Evolutionary conservation across 2,329 filamentous ascomycete species (phyloP), one percentile per base, ranked within the genome.

Genomic region (Fusarium caatingaense): DNA sequence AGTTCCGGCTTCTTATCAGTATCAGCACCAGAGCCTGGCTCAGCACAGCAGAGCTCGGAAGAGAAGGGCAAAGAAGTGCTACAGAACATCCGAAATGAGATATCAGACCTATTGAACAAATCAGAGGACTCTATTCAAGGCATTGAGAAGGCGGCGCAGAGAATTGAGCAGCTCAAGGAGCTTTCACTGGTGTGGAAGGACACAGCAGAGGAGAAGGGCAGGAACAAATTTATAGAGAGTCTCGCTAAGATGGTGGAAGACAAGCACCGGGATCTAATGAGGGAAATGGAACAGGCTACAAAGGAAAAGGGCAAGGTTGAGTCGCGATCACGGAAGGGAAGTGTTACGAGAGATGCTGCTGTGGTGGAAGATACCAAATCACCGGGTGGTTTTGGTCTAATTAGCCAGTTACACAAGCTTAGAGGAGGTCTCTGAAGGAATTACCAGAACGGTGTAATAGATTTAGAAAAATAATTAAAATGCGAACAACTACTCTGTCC

Each of bases 151-250:
- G 96, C 96, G 0, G 88, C 88, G 15, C 85, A 86, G 58, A 85
- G 93, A 46, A 90, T 98, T 16, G 91, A 93, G 75, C 89, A 92
- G 76, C 84, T 98, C 59, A 91, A 93, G 75, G 87, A 90, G 67
- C 81, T 98, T 68, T 89, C 89, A 6, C 82, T 82, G n/a, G 90
- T 99, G 23, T 99, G 96, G 94, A 95, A 92, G 78, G 94, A 94
- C n/a, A 98, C 96, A 4, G 92, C 93, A 0, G 96, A 99, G 81
- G 96, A 98, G 79, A 97, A 93, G 80, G 93, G 93, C 8, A 85
- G 96, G 56, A 82, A 83, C 12, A 92, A 89, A 75, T 94, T 98
- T 77, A 90, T 99, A 20, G 95, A 98, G 69, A 86, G 87, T 54
- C 79, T 99, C 73, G 89, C 90, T 34, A 93, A 90, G 82, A 86